These are phyloP conservation scores for Phytophthora boehmeriae DNA, from an alignment of 352 stramenopile species.

Conservation along the genomic window DNA sequence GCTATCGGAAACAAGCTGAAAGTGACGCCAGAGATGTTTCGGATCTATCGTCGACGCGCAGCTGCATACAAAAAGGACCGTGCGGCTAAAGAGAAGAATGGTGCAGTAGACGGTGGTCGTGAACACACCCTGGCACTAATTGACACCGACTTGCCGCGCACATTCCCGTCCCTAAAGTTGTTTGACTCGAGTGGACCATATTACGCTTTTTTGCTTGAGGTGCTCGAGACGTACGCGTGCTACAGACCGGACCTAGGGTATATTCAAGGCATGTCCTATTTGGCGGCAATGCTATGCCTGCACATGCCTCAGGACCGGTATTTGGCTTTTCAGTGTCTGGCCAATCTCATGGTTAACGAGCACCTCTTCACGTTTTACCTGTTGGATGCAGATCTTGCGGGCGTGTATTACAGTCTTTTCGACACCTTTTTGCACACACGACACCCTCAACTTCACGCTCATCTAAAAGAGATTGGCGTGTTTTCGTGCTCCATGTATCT, in stretches of 20 bases:
- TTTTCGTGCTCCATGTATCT: slow-evolving; percentile 80
- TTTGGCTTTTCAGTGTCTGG: slow-evolving; percentile 84
- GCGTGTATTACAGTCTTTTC: slow-evolving; percentile 85
- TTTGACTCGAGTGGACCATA: slow-evolving; percentile 81
- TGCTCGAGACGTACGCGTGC: slow-evolving; percentile 87
- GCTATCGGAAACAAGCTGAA: slow-evolving; percentile 88
- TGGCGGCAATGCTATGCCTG: slow-evolving; percentile 84
- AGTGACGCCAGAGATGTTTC: slow-evolving; percentile 87
- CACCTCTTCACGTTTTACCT: slow-evolving; percentile 91
- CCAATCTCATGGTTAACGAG: slow-evolving; percentile 89
- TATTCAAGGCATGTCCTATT: slow-evolving; percentile 91
- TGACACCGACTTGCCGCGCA: slow-evolving; percentile 86
- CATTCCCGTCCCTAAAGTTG: slow-evolving; percentile 80
- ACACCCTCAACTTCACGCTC: slow-evolving; percentile 53
- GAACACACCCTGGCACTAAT: slow-evolving; percentile 86
- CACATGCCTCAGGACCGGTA: slow-evolving; percentile 87
- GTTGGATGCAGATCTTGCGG: slow-evolving; percentile 77
- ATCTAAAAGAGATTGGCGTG: slow-evolving; percentile 65
- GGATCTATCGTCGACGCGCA: slow-evolving; percentile 77
- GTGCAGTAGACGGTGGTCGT: slow-evolving; percentile 46
- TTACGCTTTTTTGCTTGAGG: slow-evolving; percentile 77
- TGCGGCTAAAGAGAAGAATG: slow-evolving; percentile 30
- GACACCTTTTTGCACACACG: slow-evolving; percentile 65
- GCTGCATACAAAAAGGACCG: slow-evolving; percentile 64
- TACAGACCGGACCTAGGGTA: slow-evolving; percentile 90